Percentiles rank a stretch among this genome's conserved stretches.
phyloP scores from a whole-genome alignment of 2,329 filamentous ascomycete species.

The Fusarium sp. region DNA sequence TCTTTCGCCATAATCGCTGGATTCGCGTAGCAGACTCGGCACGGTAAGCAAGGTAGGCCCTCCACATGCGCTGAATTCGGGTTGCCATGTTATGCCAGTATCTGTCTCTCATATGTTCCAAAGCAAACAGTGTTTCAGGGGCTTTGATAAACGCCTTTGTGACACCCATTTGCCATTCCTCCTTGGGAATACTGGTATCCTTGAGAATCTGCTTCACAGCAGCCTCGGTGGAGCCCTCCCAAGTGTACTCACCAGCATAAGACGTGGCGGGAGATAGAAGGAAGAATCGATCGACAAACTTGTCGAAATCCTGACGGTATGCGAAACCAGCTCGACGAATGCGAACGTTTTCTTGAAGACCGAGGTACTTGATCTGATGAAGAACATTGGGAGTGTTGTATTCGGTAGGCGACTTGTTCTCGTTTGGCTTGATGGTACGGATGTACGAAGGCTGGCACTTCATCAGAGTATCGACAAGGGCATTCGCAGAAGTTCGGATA shows the following conservation, averaged over 20 bases:
- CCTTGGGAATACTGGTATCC: conserved; percentile 92
- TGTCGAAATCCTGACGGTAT: conserved; percentile 96
- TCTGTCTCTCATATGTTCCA: conserved; percentile 96
- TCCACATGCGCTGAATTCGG: conserved; percentile 95
- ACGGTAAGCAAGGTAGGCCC: conserved; percentile 92
- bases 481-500: conserved; percentile 94
- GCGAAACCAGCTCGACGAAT: conserved; percentile 97
- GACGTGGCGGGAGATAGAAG: conserved; percentile 92
- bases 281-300: conserved; percentile 98
- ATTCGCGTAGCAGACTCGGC: conserved; percentile 93
- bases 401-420: conserved; percentile 95
- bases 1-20: conserved; percentile 94
- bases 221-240: conserved; percentile 87
- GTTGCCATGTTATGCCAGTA: conserved; percentile 99
- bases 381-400: conserved; percentile 93
- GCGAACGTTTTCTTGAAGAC: conserved; percentile 98
- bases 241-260: conserved; percentile 97
- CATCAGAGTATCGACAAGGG: conserved; percentile 94
- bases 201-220: conserved; percentile 93
- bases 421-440: conserved; percentile 98
- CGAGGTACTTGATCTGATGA: conserved; percentile 98
- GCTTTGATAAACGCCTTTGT: conserved; percentile 99
- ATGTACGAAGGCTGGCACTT: conserved; percentile 98
- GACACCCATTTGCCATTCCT: conserved; percentile 97
- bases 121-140: conserved; percentile 93